These are phyloP conservation scores for Kazachstania martiniae DNA, from an alignment of 805 yeast species.

Conservation along the genomic window DNA sequence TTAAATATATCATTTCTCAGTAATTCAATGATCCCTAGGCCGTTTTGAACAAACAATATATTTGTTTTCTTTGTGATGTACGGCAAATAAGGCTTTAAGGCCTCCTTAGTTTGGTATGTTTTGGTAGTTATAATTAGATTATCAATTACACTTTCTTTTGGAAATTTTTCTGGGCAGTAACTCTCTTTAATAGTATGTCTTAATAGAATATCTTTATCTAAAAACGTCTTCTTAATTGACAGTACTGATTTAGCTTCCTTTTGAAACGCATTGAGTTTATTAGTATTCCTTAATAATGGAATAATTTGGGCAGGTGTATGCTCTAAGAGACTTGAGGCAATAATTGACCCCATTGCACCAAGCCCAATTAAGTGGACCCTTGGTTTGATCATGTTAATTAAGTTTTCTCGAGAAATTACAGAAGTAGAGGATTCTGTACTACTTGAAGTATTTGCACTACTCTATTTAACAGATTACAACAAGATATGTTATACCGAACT, in stretches of 20 bases:
- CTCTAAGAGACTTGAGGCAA: conserved; percentile 20
- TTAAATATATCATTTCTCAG: conserved; percentile 51
- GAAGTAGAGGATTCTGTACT: too few relatives aligned
- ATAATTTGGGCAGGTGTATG: conserved; percentile 16
- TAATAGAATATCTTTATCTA: conserved; percentile 8
- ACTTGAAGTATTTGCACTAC: not conserved
- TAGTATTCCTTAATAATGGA: conserved; percentile 24
- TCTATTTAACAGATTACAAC: too few relatives aligned
- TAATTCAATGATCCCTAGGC: conserved; percentile 67
- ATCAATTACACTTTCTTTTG: conserved; percentile 28
- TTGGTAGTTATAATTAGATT: conserved; percentile 70
- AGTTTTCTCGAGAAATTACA: too few relatives aligned
- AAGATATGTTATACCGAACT: too few relatives aligned
- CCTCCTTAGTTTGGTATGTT: conserved; percentile 58
- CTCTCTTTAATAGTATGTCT: conserved; percentile 5
- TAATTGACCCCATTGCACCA: conserved; percentile 28
- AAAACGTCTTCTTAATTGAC: conserved; percentile 16
- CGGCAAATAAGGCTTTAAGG: conserved; percentile 45
- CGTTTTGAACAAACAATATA: conserved; percentile 73
- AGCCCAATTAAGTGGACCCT: conserved; percentile 25
- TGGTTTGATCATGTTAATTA: too few relatives aligned
- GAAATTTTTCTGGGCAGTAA: conserved; percentile 18
- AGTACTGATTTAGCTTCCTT: conserved; percentile 11
- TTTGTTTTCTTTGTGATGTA: conserved; percentile 43
- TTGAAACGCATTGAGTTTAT: conserved; percentile 17